Percentiles rank a stretch among this genome's conserved stretches.
phyloP scores from a whole-genome alignment of 176 grass and related monocot species.

The Olyra latifolia region DNA sequence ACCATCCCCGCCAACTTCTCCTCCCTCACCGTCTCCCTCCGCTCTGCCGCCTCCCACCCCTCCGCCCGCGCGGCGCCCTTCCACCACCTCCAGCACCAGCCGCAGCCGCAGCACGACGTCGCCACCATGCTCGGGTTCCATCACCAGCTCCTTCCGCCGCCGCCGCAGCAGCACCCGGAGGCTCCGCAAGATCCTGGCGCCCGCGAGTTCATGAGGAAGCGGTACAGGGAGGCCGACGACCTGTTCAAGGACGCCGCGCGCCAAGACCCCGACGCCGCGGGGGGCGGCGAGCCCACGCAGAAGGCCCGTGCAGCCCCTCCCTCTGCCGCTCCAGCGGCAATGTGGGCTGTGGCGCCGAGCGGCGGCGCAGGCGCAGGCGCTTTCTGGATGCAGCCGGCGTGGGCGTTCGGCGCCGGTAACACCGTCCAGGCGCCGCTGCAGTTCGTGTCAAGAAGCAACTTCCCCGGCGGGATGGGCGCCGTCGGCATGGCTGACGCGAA shows the following conservation, averaged over 20 bases:
- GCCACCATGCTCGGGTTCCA: constrained; percentile 83
- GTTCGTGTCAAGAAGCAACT: constrained; percentile 62
- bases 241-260: constrained; percentile 83
- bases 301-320: constrained; percentile 32
- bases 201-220: constrained; percentile 81
- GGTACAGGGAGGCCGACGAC: constrained; percentile 75
- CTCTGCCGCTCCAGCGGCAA: constrained; percentile 51
- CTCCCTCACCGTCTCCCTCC: constrained; percentile 74
- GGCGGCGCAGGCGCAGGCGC: constrained; percentile 43
- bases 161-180: constrained; percentile 36
- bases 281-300: constrained; percentile 11
- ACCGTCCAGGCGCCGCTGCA: constrained; percentile 71
- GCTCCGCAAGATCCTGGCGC: constrained; percentile 38
- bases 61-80: constrained; percentile 31
- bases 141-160: constrained; percentile 42
- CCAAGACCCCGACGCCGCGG: constrained; percentile 25
- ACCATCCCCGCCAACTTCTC: constrained; percentile 95
- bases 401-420: constrained; percentile 42
- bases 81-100: constrained; percentile 45
- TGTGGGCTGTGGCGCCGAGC: constrained; percentile 82
- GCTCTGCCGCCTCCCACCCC: constrained; percentile 50
- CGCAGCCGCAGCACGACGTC: constrained; percentile 52
- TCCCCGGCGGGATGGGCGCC: constrained; percentile 50
- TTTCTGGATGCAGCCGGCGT: constrained; percentile 67
- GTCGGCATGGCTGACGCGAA: constrained; percentile 49